Percentiles rank a stretch among this genome's conserved stretches.
Conservation (phyloP, 202 grass and related monocot species). For the Bolboschoenoplectus hybrid region DNA sequence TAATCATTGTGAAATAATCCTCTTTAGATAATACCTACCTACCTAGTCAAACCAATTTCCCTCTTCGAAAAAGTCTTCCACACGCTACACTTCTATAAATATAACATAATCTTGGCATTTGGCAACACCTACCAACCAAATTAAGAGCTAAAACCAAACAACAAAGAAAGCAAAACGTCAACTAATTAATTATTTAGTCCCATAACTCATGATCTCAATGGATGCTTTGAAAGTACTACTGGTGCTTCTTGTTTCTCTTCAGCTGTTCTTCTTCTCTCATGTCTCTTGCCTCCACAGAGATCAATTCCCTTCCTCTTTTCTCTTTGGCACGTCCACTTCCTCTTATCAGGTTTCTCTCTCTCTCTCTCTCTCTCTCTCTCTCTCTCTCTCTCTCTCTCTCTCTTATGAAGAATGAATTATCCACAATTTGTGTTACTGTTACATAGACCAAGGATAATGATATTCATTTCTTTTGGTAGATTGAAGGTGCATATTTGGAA, state of each 20-base stretch:
- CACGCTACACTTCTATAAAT: neutral
- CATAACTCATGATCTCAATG: neutral
- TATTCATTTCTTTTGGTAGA: conserved; percentile 29
- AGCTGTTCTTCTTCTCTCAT: conserved; percentile 37
- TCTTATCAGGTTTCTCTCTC: conserved; percentile 54
- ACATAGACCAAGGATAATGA: neutral
- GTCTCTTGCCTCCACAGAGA: conserved; percentile 37
- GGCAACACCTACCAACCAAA: neutral
- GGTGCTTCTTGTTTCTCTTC: conserved; percentile 25
- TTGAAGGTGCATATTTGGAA: conserved; percentile 70
- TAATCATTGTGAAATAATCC: no score
- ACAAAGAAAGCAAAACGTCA: neutral
- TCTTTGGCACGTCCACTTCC: conserved; percentile 65
- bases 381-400: neutral
- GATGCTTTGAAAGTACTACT: neutral
- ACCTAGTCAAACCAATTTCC: neutral
- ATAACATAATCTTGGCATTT: neutral
- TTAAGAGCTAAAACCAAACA: neutral
- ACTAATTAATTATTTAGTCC: neutral
- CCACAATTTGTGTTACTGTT: neutral
- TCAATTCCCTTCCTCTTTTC: conserved; percentile 61
- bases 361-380: conserved; percentile 2
- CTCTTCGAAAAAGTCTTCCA: neutral
- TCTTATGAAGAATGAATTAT: neutral
- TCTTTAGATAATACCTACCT: neutral